Conservation (phyloP, 805 yeast genomes). For the Ogataea chonburiensis region DNA sequence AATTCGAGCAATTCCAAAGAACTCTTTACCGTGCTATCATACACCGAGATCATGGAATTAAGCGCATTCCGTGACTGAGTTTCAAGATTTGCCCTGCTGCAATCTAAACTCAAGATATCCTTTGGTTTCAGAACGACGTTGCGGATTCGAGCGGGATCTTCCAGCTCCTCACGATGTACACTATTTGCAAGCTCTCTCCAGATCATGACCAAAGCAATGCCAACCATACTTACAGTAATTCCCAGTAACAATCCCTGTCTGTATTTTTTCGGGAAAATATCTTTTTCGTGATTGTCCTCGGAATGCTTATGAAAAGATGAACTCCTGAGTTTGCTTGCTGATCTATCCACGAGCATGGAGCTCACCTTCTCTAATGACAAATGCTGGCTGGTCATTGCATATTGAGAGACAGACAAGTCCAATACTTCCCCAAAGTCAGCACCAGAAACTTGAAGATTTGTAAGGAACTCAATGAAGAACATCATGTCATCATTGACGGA, state of each 20-base stretch:
- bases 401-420: conserved; percentile 9
- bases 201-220: conserved; percentile 30
- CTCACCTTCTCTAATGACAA: conserved; percentile 22
- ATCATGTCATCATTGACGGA: conserved; percentile 33
- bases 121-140: conserved; percentile 11
- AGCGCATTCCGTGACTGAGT: not conserved
- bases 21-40: conserved; percentile 6
- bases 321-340: conserved; percentile 13
- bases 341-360: conserved; percentile 25
- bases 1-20: conserved; percentile 12
- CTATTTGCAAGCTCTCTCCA: conserved; percentile 23
- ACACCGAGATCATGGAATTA: conserved; percentile 8
- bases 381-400: conserved; percentile 6
- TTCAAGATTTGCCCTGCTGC: conserved; percentile 7
- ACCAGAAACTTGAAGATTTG: conserved; percentile 24
- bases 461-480: conserved; percentile 33
- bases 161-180: not conserved
- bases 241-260: conserved; percentile 26
- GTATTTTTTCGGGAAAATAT: conserved; percentile 9
- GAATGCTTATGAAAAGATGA: conserved; percentile 3
- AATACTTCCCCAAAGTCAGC: conserved; percentile 16
- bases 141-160: conserved; percentile 5
- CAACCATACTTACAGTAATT: conserved; percentile 30
- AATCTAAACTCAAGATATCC: conserved; percentile 12
- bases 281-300: conserved; percentile 6